Evolutionary conservation across 1,284 basidiomycete genomes (phyloP).

Genomic region (Tetrapyrgos nigripes): DNA sequence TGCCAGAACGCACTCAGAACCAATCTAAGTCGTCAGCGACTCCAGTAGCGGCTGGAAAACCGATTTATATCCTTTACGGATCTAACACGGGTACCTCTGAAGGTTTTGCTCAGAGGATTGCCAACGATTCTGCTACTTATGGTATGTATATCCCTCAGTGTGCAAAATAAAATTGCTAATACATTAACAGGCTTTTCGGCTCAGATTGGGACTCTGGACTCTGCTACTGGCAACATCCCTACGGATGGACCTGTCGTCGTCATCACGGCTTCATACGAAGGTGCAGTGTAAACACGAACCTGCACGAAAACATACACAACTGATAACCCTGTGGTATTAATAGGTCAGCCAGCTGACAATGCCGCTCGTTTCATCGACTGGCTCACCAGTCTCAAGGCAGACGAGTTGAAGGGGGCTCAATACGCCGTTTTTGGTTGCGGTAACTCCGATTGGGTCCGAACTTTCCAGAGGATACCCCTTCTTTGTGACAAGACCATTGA

Average conservation of each 20-base stretch:
- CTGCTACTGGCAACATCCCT: slow-evolving; percentile 45
- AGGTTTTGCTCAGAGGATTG: slow-evolving; percentile 55
- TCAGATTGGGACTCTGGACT: slow-evolving; percentile 50
- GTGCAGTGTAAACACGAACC: slow-evolving; percentile 26
- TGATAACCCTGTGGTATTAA: too few relatives aligned
- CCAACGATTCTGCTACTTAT: slow-evolving; percentile 43
- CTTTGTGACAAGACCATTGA: slow-evolving; percentile 48
- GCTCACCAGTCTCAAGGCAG: slow-evolving; percentile 39
- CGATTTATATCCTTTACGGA: slow-evolving; percentile 51
- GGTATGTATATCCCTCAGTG: too few relatives aligned
- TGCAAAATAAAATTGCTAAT: too few relatives aligned
- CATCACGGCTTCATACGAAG: slow-evolving; percentile 60
- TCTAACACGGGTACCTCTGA: slow-evolving; percentile 60
- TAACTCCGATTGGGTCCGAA: slow-evolving; percentile 58
- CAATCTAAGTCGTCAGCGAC: too few relatives aligned
- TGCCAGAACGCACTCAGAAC: neutral
- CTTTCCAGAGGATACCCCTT: slow-evolving; percentile 58
- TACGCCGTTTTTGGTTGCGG: slow-evolving; percentile 62
- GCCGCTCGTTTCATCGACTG: slow-evolving; percentile 54
- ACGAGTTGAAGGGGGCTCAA: slow-evolving; percentile 42
- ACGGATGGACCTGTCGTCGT: slow-evolving; percentile 55
- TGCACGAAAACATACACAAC: neutral
- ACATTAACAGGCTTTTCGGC: slow-evolving; percentile 52
- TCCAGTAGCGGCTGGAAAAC: too few relatives aligned
- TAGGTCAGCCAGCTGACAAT: slow-evolving; percentile 56